Evolutionary conservation across 2,329 filamentous ascomycete species (phyloP).

Genomic region (Phaeoacremonium minimum): DNA sequence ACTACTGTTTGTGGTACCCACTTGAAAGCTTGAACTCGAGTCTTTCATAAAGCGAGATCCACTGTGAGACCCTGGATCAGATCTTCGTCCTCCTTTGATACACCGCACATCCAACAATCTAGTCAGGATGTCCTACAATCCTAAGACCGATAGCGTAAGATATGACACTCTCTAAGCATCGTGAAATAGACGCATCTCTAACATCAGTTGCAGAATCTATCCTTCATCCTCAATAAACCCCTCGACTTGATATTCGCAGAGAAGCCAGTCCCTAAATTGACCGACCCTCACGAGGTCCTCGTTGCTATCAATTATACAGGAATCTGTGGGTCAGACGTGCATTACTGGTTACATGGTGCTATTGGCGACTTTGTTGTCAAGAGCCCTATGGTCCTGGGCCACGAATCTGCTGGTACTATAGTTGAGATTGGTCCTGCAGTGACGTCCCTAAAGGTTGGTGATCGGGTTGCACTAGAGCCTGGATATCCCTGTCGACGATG

Average conservation of each 20-base stretch:
- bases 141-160: too few species aligned
- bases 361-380: slow-evolving; percentile 83
- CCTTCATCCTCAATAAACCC: slow-evolving; percentile 75
- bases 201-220: slow-evolving; percentile 60
- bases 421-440: slow-evolving; percentile 65
- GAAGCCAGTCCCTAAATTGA: slow-evolving; percentile 64
- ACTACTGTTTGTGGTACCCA: too few species aligned
- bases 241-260: slow-evolving; percentile 71
- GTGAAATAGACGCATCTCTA: too few species aligned
- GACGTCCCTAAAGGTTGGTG: slow-evolving; percentile 61
- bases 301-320: slow-evolving; percentile 80
- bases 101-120: too few species aligned
- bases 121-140: too few species aligned
- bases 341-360: slow-evolving; percentile 83
- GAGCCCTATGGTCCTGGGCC: slow-evolving; percentile 72
- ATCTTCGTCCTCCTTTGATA: too few species aligned
- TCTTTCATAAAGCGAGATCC: too few species aligned
- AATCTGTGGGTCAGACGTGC: slow-evolving; percentile 81
- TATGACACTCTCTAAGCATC: too few species aligned
- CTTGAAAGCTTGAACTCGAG: too few species aligned
- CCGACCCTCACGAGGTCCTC: slow-evolving; percentile 68
- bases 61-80: too few species aligned
- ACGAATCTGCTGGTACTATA: slow-evolving; percentile 72
- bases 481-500: slow-evolving; percentile 82
- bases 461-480: slow-evolving; percentile 86